Evolutionary conservation across 192 early-diverging fungal genomes (phyloP), one percentile per base, ranked within the genome.

Genomic region (Linnemannia elongata): DNA sequence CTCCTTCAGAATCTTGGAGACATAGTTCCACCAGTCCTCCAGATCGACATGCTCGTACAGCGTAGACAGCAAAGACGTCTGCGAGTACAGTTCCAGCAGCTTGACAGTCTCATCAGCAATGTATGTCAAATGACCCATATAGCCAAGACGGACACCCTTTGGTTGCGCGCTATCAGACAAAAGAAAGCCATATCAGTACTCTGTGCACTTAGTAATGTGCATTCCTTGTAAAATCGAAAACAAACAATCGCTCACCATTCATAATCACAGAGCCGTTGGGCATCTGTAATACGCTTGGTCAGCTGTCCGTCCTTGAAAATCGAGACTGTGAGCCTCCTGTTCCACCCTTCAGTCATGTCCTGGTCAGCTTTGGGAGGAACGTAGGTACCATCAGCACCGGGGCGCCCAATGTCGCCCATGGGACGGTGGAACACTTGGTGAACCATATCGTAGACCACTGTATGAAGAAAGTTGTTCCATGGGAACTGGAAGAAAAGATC

Each of bases 391-490:
- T 87, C 85, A 15, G 33, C 54, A 45, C 78, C 85, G 22, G 85
- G 79, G 6, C 80, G 80, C 35, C 87, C 89, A 81, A 90, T 87
- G 33, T 90, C 94, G 9, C 85, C 85, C 90, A 97, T 94, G 39
- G 96, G 97, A 47, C 97, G 94, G 87, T 99, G 98, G 79, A 98
- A 97, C 42, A 99, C 95, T 89, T 99, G 99, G 83, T 97, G 97
- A 83, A 99, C 93, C 94, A 99, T 97, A 85, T 99, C 98, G 87
- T 98, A 99, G 5, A 98, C 96, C 36, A 99, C 98, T 45, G 96
- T 97, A 85, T 99, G 98, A 78, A 99, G 81, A 89, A 99, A 97
- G 91, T 99, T 99, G 90, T 99, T 99, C 94, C 98, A 98, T 54
- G 95, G 94, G 82, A 96, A 97, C 38, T 90, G 87, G 89, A 99